These are phyloP conservation scores for Eucalyptus leucophloia DNA, from an alignment of 345 rosid species.

Conservation along the genomic window DNA sequence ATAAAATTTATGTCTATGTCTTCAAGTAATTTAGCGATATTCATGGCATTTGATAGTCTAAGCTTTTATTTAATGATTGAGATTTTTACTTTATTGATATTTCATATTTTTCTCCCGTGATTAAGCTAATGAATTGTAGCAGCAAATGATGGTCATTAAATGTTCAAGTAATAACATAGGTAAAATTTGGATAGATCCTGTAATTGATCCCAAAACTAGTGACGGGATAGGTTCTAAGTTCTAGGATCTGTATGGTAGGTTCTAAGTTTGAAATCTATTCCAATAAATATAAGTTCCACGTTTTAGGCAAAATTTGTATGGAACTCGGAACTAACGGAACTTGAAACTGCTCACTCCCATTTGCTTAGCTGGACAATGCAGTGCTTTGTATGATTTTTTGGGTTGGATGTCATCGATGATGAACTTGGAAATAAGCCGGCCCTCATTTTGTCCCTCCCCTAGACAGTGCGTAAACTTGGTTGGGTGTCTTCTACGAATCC, in stretches of 20 bases:
- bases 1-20: too few relatives aligned
- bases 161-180: too few relatives aligned
- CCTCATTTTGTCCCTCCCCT: background rate
- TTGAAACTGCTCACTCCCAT: fast-evolving
- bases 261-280: too few relatives aligned
- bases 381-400: background rate
- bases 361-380: background rate
- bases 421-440: background rate
- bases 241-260: fast-evolving
- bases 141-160: too few relatives aligned
- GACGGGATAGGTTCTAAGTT: fast-evolving
- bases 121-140: too few relatives aligned
- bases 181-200: too few relatives aligned
- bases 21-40: fast-evolving
- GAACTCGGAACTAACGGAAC: fast-evolving
- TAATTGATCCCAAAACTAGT: fast-evolving
- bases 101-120: too few relatives aligned
- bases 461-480: background rate
- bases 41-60: too few relatives aligned
- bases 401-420: background rate
- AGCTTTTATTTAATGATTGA: background rate
- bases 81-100: too few relatives aligned
- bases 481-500: background rate
- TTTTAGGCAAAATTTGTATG: fast-evolving
- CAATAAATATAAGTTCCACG: fast-evolving